phyloP scores from a whole-genome alignment of 164 flowering plant species.

The Euptelea pleiosperma region DNA sequence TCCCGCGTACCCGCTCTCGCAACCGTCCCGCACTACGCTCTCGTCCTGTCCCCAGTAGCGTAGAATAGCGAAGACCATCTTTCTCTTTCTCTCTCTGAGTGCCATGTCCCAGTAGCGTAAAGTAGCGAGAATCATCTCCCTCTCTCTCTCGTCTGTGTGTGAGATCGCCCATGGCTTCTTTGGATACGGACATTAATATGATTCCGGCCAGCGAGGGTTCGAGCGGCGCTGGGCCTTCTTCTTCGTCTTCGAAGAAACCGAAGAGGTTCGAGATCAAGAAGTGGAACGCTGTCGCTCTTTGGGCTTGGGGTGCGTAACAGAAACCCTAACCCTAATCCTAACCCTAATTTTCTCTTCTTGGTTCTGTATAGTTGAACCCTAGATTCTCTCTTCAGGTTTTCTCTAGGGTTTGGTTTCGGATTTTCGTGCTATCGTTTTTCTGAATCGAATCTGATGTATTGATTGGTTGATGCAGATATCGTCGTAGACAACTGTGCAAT shows the following conservation, averaged over 20 bases:
- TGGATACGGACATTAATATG: conserved; percentile 41
- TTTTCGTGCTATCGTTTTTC: neutral
- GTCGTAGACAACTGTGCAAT: conserved; percentile 81
- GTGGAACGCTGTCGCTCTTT: conserved; percentile 80
- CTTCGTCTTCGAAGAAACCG: conserved; percentile 42
- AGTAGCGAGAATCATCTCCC: too few relatives aligned
- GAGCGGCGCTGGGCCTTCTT: conserved; percentile 25
- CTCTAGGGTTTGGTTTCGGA: neutral
- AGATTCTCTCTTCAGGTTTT: neutral
- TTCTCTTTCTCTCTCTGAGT: too few relatives aligned
- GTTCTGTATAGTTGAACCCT: too few relatives aligned
- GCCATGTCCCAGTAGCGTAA: too few relatives aligned
- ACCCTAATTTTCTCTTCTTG: neutral
- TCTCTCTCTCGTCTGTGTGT: too few relatives aligned
- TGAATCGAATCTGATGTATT: neutral
- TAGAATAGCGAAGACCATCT: too few relatives aligned
- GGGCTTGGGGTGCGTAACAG: conserved; percentile 72
- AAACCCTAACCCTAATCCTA: conserved; percentile 14
- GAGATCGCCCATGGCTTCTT: conserved; percentile 14
- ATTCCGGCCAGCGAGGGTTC: conserved; percentile 39
- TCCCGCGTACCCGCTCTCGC: too few relatives aligned
- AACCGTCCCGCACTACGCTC: too few relatives aligned
- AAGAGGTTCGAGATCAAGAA: conserved; percentile 79
- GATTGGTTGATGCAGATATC: conserved; percentile 43
- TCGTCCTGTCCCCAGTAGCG: too few relatives aligned